These are phyloP conservation scores for Vicia faba DNA, from an alignment of 306 rosid species.

Conservation along the genomic window DNA sequence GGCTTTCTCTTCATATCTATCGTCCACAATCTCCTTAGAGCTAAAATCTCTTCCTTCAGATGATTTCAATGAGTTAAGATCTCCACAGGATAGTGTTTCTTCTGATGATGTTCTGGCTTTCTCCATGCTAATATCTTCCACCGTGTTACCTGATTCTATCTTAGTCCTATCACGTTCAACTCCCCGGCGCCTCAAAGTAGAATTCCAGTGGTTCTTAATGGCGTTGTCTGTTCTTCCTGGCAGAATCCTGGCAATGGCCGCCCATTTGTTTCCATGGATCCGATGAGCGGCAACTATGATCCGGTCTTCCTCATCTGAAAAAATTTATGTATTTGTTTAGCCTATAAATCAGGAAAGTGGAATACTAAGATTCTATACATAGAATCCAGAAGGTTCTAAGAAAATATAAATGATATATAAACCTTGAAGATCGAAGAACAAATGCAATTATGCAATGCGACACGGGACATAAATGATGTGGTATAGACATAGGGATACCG, in stretches of 20 bases:
- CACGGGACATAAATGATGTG: background rate
- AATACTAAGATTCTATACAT: conserved; percentile 22
- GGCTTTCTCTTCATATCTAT: conserved; percentile 51
- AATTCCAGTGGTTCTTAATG: conserved; percentile 94
- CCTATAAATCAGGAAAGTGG: conserved; percentile 22
- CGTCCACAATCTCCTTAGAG: conserved; percentile 57
- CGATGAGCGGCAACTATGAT: conserved; percentile 90
- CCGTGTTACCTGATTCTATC: conserved; percentile 53
- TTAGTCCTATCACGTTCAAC: conserved; percentile 54
- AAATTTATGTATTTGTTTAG: conserved; percentile 36
- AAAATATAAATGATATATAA: conserved; percentile 11
- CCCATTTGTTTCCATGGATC: conserved; percentile 92
- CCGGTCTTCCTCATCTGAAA: conserved; percentile 86
- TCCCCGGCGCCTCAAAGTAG: conserved; percentile 79
- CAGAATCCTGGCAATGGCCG: conserved; percentile 79
- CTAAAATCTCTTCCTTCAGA: conserved; percentile 70
- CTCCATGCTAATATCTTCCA: conserved; percentile 73
- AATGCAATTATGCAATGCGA: background rate
- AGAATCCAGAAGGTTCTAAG: conserved; percentile 18
- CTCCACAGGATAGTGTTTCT: conserved; percentile 83
- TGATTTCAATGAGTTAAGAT: conserved; percentile 75
- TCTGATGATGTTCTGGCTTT: conserved; percentile 87
- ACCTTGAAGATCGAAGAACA: conserved; percentile 13
- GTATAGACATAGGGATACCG: background rate
- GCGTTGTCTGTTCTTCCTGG: conserved; percentile 93